A percentile compares a stretch with the other conserved stretches of the same genome.
Evolutionary conservation across 169 alveolate species (phyloP).

Genomic region (Plasmodium knowlesi): DNA sequence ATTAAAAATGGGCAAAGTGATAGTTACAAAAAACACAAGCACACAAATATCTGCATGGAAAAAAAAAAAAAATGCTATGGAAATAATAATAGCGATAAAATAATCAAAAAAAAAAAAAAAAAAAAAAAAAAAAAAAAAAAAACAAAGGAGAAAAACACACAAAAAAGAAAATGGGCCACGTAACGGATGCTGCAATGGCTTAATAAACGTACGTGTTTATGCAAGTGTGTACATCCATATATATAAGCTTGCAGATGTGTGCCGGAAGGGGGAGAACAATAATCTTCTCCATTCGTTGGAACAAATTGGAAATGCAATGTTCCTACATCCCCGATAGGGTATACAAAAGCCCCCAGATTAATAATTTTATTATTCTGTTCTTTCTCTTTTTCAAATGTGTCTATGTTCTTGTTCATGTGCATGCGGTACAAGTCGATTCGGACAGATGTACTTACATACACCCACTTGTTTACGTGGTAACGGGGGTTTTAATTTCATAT

Average conservation of each 20-base stretch:
- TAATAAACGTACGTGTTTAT: background rate
- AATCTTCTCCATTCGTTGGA: background rate
- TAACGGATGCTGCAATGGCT: background rate
- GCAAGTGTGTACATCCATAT: background rate
- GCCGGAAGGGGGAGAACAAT: background rate
- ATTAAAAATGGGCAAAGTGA: conserved; percentile 11
- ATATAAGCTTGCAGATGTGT: background rate
- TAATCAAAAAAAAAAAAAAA: background rate
- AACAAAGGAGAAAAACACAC: background rate
- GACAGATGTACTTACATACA: background rate
- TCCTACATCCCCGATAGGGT: background rate
- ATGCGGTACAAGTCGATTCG: background rate
- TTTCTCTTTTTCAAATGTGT: background rate
- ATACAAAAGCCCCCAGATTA: background rate
- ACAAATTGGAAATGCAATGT: background rate
- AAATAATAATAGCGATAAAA: background rate
- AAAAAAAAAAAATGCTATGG: no score
- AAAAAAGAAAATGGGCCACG: background rate
- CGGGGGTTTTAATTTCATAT: background rate
- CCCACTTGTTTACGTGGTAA: background rate
- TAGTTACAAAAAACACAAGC: conserved; percentile 48
- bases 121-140: no score
- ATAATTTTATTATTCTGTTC: background rate
- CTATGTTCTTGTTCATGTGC: background rate
- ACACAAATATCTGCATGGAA: conserved; percentile 15